Base-by-base conservation (phyloP, 1,139 yeast species). In the Candida sp. region DNA sequence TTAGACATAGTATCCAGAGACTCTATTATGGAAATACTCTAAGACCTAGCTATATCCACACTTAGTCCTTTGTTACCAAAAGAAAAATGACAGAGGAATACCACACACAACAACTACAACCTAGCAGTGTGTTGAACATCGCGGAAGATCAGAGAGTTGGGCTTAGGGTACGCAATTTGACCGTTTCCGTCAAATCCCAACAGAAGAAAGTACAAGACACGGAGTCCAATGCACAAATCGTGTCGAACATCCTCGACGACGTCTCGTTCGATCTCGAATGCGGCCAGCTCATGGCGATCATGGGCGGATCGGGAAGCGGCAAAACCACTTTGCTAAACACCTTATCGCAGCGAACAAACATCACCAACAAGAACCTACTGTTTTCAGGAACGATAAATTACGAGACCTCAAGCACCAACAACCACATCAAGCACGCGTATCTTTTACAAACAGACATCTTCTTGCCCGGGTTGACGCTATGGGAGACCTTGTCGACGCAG, bases 241-340 rank as follows among this genome's bases (percentile, higher is more conserved):
- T 48, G 1, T 31, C 54, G 8, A 53, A 61, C 26, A 75, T 77
- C 30, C 59, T 77, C 17, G 66, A 75, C 51, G 68, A 81, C 49
- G 71, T 87, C 37, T 80, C 86, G 2, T 79, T 87, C 54, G 83
- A 83, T 48, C 72, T 88, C 8, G 78, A 81, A 0, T 60, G 75
- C 1, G 85, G 82, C 38, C 73, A 78, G 45, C 68, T 81, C 56
- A 77, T 87, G 70, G 94, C 94, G 4, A 86, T 89, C 30, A 80
- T 88, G 73, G 96, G 96, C 3, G 93, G 96, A 0, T 86, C 96
- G 0, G 97, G 97, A 0, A 84, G 92, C 5, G 97, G 97, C 4
- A 91, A 91, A 63, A 91, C 97, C 0, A 89, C 97, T 0, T 66
- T 91, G 40, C 72, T 91, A 33, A 90, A 91, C 60, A 83, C 85